Evolutionary conservation across 345 rosid species (phyloP).

Genomic region (Erucastrum elatum): DNA sequence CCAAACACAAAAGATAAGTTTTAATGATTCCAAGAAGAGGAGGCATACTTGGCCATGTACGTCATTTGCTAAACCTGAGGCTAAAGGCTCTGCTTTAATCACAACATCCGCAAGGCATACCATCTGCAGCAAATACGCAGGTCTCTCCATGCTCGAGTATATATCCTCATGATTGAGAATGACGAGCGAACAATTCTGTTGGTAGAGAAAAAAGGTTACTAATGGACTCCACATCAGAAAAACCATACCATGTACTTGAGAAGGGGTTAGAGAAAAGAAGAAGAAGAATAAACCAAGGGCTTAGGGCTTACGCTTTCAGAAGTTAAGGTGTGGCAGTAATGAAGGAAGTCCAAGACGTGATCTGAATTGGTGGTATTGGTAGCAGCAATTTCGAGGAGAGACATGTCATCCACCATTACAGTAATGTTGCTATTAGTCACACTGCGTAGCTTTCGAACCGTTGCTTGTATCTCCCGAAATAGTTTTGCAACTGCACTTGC

Average conservation of each 20-base stretch:
- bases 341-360: conserved; percentile 72
- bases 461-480: conserved; percentile 56
- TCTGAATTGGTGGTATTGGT: conserved; percentile 54
- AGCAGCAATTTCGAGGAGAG: conserved; percentile 80
- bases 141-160: conserved; percentile 56
- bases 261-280: neutral
- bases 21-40: neutral
- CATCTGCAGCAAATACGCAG: conserved; percentile 54
- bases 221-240: neutral
- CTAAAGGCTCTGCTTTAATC: conserved; percentile 78
- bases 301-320: conserved; percentile 64
- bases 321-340: conserved; percentile 75
- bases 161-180: conserved; percentile 77
- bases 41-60: conserved; percentile 82
- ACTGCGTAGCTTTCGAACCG: conserved; percentile 46
- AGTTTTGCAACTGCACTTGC: conserved; percentile 52
- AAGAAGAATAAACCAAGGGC: neutral
- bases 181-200: conserved; percentile 74
- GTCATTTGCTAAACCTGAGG: conserved; percentile 89
- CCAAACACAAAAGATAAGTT: neutral
- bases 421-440: conserved; percentile 48
- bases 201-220: conserved; percentile 21
- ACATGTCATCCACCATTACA: conserved; percentile 82
- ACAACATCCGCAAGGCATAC: conserved; percentile 74
- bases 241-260: neutral